Evolutionary conservation across 306 rosid species (phyloP).

Genomic region (Clitoria ternatea): DNA sequence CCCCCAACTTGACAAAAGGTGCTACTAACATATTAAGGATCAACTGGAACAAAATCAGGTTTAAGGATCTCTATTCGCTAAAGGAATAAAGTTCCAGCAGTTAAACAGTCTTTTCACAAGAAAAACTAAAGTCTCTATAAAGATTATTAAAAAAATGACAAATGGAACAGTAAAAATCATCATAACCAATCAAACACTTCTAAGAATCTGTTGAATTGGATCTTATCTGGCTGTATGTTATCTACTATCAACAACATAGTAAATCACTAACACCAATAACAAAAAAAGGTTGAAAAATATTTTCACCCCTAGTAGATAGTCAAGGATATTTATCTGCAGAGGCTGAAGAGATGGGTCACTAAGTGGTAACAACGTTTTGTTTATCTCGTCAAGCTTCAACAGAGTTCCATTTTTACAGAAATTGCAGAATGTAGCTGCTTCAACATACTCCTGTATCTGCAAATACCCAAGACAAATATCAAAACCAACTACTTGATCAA

Average conservation of each 20-base stretch:
- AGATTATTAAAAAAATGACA: not conserved
- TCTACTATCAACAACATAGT: not conserved
- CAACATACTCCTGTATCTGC: slow-evolving; percentile 93
- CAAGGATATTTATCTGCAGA: slow-evolving; percentile 82
- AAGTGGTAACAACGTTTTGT: slow-evolving; percentile 61
- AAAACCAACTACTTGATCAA: slow-evolving; percentile 13
- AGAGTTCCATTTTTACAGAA: slow-evolving; percentile 88
- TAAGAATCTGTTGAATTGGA: not conserved
- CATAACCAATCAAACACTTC: slow-evolving; percentile 10
- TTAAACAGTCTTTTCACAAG: not conserved
- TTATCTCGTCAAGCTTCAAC: slow-evolving; percentile 81
- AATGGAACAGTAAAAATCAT: slow-evolving; percentile 12
- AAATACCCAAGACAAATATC: slow-evolving; percentile 25
- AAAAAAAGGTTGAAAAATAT: not conserved
- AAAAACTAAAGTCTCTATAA: not conserved
- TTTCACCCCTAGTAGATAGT: slow-evolving; percentile 85
- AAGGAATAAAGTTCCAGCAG: not conserved
- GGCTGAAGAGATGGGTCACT: slow-evolving; percentile 75
- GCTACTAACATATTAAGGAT: not conserved
- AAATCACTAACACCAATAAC: not conserved
- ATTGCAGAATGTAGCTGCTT: slow-evolving; percentile 87
- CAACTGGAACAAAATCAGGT: not conserved
- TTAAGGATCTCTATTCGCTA: not conserved
- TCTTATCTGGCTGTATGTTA: not conserved
- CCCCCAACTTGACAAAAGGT: no score